Conservation (phyloP, 169 alveolate species). For the Cyclospora cayetanensis region DNA sequence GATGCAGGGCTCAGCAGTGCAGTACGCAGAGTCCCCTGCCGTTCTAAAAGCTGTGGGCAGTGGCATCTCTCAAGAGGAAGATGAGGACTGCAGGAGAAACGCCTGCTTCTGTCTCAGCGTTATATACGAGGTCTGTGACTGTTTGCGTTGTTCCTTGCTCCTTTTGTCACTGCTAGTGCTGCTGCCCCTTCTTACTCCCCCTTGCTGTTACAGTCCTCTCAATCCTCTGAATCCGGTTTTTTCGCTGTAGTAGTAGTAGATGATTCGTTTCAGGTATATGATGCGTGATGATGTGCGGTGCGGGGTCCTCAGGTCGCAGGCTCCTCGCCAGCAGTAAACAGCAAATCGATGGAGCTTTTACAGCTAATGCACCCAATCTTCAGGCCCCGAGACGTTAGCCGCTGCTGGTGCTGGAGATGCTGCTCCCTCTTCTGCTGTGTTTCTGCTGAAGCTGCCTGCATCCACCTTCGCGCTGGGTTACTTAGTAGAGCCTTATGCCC, state of each 20-base stretch:
- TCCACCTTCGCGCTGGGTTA: not conserved
- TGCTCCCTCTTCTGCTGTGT: constrained; percentile 6
- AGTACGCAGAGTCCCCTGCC: constrained; percentile 9
- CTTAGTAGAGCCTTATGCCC: not conserved
- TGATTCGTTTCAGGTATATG: too few species aligned
- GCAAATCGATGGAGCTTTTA: constrained; percentile 34
- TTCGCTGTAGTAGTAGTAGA: too few species aligned
- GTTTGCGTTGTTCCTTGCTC: not conserved
- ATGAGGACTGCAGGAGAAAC: constrained; percentile 62
- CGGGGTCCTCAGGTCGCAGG: constrained; percentile 15
- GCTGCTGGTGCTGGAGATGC: constrained; percentile 41
- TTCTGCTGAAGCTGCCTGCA: not conserved
- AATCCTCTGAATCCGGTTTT: too few species aligned
- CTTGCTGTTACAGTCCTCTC: not conserved
- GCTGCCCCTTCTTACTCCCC: not conserved
- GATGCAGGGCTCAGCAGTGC: constrained; percentile 33
- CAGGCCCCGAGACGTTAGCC: constrained; percentile 56
- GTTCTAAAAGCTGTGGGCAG: constrained; percentile 34
- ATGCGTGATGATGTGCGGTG: not conserved
- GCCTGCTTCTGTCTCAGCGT: constrained; percentile 69
- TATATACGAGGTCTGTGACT: constrained; percentile 44
- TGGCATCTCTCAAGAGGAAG: constrained; percentile 59
- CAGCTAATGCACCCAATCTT: constrained; percentile 47
- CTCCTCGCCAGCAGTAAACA: constrained; percentile 19
- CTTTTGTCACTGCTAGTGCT: constrained; percentile 41